phyloP scores from a whole-genome alignment of 23 red algal species.

The Gracilariopsis chorda region DNA sequence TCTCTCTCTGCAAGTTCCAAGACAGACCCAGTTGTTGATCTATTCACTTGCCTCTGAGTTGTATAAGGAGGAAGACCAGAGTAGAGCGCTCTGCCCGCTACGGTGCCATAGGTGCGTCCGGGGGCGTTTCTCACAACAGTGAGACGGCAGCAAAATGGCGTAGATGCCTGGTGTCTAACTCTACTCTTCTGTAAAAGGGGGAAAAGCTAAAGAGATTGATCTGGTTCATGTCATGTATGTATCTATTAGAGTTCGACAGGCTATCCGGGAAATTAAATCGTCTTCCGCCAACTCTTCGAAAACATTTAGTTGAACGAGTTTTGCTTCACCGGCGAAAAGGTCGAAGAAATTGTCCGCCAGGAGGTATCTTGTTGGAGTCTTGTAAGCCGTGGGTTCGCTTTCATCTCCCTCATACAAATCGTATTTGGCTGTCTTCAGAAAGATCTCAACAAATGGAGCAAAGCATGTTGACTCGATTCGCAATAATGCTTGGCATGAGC shows the following conservation, averaged over 20 bases:
- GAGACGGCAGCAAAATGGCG: no score
- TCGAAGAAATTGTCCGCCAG: constrained; percentile 26
- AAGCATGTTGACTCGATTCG: not conserved
- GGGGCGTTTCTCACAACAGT: no score
- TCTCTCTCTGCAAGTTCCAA: no score
- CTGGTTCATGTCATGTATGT: constrained; percentile 2
- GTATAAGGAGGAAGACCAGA: no score
- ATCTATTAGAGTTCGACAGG: not conserved
- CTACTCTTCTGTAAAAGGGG: no score
- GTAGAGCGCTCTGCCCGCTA: no score
- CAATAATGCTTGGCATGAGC: not conserved
- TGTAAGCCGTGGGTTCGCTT: not conserved
- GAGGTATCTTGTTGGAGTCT: not conserved
- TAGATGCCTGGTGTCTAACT: no score
- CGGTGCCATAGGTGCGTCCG: no score
- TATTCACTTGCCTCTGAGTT: no score
- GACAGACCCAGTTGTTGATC: no score
- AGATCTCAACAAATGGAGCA: constrained; percentile 12
- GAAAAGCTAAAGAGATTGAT: no score
- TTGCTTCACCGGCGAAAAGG: not conserved
- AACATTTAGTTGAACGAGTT: not conserved
- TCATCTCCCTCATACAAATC: not conserved
- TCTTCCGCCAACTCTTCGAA: not conserved
- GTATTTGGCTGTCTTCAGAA: not conserved
- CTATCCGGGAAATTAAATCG: not conserved